Evolutionary conservation across 2,329 filamentous ascomycete genomes (phyloP), one percentile per base, ranked within the genome.

Genomic region (Ophiostoma sp.): DNA sequence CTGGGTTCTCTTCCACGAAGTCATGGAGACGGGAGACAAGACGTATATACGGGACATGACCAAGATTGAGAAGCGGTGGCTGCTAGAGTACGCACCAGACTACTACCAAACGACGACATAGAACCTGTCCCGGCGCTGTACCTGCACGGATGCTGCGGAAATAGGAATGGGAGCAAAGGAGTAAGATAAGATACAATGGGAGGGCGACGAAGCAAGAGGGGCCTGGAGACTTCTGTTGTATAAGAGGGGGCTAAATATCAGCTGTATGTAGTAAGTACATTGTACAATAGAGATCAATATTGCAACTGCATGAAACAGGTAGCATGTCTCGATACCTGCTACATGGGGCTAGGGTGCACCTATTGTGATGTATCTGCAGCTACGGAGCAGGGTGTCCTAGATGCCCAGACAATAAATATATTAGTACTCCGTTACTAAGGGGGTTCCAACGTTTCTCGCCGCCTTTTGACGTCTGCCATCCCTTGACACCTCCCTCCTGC

Each of bases 1-100:
- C 72, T 98, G 94, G 93, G 93, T 98, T 9, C 85, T 99, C 45
- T 99, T 97, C 75, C 90, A 96, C 74, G 94, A 97, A 79, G 87
- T 97, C 49, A 87, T 97, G 83, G 92, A 98, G 80, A 96, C 91
- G 4, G 87, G 89, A 9, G 87, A 86, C 72, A 98, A 98, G 82
- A 93, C 86, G 0, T 98, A 89, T 76, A 96, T 99, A 74, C 84
- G 92, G 68, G 94, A 98, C 77, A 81, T 98, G 69, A 95, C 89
- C n/a, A 95, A 92, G 80, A 91, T 98, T 74, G 91, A 97, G 76
- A 97, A 92, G 82, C 82, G 81, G n/a, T 99, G 94, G 91, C 82
- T 99, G 73, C 76, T 93, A 64, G 92, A 98, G 77, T 96, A 94
- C 81, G 93, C 92, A 14, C 87, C 91, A 0, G 88, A 89, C 67